phyloP scores from a whole-genome alignment of 2,329 filamentous ascomycete species.

The Claviceps purpurea region DNA sequence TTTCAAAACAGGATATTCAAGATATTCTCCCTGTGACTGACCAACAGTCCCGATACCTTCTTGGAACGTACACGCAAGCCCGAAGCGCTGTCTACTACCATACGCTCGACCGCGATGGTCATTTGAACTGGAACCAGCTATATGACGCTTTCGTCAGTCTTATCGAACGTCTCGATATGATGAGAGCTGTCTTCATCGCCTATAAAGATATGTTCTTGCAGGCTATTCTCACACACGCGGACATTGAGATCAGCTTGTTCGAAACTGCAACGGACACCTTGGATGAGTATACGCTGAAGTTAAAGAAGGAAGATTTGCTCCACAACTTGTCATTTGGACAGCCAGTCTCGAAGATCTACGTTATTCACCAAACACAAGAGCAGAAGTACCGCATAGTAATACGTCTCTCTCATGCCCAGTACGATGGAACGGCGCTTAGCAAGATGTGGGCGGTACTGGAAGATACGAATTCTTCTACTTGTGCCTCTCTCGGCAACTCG shows the following conservation, averaged over 20 bases:
- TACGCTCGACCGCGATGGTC: not conserved
- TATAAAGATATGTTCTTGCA: constrained; percentile 3
- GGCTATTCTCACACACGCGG: not conserved
- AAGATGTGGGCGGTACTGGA: constrained; percentile 2
- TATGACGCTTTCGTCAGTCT: not conserved
- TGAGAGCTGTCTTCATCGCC: constrained; percentile 2
- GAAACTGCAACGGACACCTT: not conserved
- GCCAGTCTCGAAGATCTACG: not conserved
- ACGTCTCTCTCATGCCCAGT: constrained; percentile 3
- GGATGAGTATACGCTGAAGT: constrained; percentile 1
- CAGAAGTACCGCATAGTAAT: not conserved
- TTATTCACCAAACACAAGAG: constrained; percentile 1
- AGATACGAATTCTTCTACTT: not conserved
- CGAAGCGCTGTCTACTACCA: constrained; percentile 3
- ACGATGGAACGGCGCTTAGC: constrained; percentile 2
- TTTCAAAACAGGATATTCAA: not conserved
- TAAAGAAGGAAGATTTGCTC: constrained; percentile 1
- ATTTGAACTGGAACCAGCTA: not conserved
- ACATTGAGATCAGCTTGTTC: not conserved
- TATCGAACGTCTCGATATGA: constrained; percentile 1
- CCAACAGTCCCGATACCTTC: constrained; percentile 2
- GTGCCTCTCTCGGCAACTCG: not conserved
- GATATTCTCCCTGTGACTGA: constrained; percentile 1
- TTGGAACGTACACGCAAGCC: constrained; percentile 1
- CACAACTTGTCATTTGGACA: not conserved